Base-by-base conservation (phyloP, 2,329 filamentous ascomycete genomes). In the Fusarium musae region DNA sequence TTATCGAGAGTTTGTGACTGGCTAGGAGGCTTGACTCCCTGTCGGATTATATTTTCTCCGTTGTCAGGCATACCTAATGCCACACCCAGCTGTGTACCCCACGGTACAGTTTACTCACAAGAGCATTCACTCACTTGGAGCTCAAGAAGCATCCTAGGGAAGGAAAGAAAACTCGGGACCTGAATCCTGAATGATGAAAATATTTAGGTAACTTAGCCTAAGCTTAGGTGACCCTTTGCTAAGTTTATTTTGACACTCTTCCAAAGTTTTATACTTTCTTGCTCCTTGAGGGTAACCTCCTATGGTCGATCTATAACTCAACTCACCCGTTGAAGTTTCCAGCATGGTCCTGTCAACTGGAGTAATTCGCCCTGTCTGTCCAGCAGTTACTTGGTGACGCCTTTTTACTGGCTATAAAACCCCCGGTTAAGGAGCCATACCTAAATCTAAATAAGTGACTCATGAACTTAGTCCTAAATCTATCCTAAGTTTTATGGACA, bases 1-100 rank as follows among this genome's bases (percentile, higher is more conserved):
- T 71, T 79, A 80, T 80, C 75, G 52, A 28, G 12, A 6, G 2
- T 1, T 7, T 26, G 5, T 62, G 23, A 80, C 77, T 80, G 79
- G 79, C 3, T 21, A 0, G 5, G 54, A 66, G 67, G 75, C 66
- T 64, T 3, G 74, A 63, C 3, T n/a, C 3, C 5, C 26, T 34
- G 1, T 26, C 76, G 77, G 77, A 78, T 30, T 30, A 54, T 54
- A 7, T 23, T 54, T 54, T 40, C 19, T 54, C 50, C 50, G 34
- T 8, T 36, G 49, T 13, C 17, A 36, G 32, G 6, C 23, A 8
- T 36, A n/a, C n/a, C n/a, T n/a, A 26, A 36, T 15, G 12, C 17
- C 32, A 36, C 30, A 36, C 49, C 16, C 6, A 19, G 30, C 21
- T 50, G 30, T 23, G 30, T 32, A 17, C 21, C 8, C n/a, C 16